Evolutionary conservation across 805 yeast species (phyloP).

Genomic region (Candida stauntonica): DNA sequence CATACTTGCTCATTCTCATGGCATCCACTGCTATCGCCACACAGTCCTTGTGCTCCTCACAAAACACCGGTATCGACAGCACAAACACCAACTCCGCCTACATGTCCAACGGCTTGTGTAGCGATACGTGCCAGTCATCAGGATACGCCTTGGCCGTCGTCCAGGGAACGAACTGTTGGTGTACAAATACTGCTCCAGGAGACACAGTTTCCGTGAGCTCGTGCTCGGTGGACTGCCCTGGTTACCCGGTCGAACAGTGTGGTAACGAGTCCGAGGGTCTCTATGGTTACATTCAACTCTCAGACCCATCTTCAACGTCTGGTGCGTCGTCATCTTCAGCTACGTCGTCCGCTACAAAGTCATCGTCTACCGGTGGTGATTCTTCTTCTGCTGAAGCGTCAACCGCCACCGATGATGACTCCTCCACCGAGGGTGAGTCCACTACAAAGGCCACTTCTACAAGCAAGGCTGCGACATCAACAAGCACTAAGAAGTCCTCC

Average conservation of each 20-base stretch:
- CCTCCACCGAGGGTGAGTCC: background rate
- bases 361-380: background rate
- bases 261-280: slow-evolving; percentile 39
- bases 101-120: slow-evolving; percentile 50
- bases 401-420: background rate
- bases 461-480: background rate
- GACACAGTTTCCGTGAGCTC: slow-evolving; percentile 30
- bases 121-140: slow-evolving; percentile 34
- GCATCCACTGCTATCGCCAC: slow-evolving; percentile 1
- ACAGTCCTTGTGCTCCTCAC: slow-evolving; percentile 31
- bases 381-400: no score
- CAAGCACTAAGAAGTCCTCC: slow-evolving; percentile 15
- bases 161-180: slow-evolving; percentile 54
- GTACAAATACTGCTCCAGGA: slow-evolving; percentile 49
- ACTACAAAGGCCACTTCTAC: background rate
- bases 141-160: slow-evolving; percentile 52
- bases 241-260: slow-evolving; percentile 39
- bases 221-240: slow-evolving; percentile 40
- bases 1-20: no score
- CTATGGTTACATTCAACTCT: slow-evolving; percentile 47
- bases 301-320: slow-evolving; percentile 1
- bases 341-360: background rate
- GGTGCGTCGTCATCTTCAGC: background rate
- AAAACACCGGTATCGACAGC: slow-evolving; percentile 34
- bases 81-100: slow-evolving; percentile 17